These are phyloP conservation scores for Verbascum thapsus DNA, from an alignment of 257 asterid genomes.

Conservation along the genomic window DNA sequence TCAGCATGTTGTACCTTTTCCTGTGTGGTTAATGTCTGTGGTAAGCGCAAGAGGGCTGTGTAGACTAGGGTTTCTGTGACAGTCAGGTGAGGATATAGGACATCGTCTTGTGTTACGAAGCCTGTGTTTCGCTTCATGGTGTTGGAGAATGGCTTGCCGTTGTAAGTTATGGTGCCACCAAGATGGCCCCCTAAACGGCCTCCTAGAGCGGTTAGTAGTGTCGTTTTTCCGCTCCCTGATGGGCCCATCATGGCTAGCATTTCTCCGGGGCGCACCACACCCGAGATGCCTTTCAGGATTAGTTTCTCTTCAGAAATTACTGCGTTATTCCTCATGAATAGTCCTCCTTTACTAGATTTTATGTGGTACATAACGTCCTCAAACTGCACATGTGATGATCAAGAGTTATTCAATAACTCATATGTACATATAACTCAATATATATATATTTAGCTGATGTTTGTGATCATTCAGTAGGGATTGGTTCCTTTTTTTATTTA, in stretches of 20 bases:
- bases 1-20: slow-evolving; percentile 47
- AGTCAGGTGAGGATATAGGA: slow-evolving; percentile 54
- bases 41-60: slow-evolving; percentile 59
- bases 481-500: too few species aligned
- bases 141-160: slow-evolving; percentile 48
- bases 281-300: slow-evolving; percentile 53
- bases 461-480: too few species aligned
- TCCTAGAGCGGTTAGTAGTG: slow-evolving; percentile 56
- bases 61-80: slow-evolving; percentile 52
- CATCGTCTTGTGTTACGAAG: slow-evolving; percentile 61
- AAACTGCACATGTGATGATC: slow-evolving; percentile 39
- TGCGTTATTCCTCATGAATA: slow-evolving; percentile 22
- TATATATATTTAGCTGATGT: too few species aligned
- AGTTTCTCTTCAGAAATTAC: slow-evolving; percentile 37
- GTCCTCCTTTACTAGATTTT: slow-evolving; percentile 29
- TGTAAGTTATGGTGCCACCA: slow-evolving; percentile 46
- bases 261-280: slow-evolving; percentile 51
- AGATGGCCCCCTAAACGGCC: slow-evolving; percentile 49
- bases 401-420: too few species aligned
- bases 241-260: slow-evolving; percentile 68
- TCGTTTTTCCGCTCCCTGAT: slow-evolving; percentile 69
- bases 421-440: too few species aligned
- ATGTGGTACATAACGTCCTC: slow-evolving; percentile 49
- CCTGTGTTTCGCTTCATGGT: slow-evolving; percentile 56
- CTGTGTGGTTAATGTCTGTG: slow-evolving; percentile 36